phyloP scores from a whole-genome alignment of 108 stramenopile species.

The Ochromonas danica region DNA sequence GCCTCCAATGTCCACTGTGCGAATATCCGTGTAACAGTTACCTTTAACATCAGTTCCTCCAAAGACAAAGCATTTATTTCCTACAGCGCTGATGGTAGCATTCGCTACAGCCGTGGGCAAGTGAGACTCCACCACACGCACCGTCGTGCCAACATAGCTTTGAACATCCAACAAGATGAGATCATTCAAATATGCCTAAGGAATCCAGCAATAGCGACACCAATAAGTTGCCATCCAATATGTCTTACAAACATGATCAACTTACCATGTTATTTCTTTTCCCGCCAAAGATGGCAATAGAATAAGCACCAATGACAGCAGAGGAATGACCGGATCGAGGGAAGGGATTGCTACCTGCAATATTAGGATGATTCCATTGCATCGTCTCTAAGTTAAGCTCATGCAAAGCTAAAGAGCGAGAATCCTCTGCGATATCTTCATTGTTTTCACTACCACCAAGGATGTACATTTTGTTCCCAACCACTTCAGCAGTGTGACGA shows the following conservation, averaged over 20 bases:
- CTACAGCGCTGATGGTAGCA: not conserved
- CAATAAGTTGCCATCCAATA: no score
- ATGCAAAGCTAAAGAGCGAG: not conserved
- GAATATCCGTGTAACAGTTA: slow-evolving; percentile 4
- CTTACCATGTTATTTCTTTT: not conserved
- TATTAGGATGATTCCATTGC: slow-evolving; percentile 22
- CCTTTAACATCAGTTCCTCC: slow-evolving; percentile 30
- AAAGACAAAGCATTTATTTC: slow-evolving; percentile 30
- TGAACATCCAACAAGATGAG: slow-evolving; percentile 3
- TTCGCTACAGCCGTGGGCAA: slow-evolving; percentile 26
- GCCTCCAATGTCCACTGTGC: slow-evolving; percentile 4
- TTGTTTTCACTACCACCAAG: slow-evolving; percentile 26
- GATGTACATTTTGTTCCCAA: slow-evolving; percentile 19
- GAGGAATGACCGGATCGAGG: slow-evolving; percentile 26
- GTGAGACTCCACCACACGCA: slow-evolving; percentile 5
- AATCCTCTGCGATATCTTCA: slow-evolving; percentile 19
- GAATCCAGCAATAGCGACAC: not conserved
- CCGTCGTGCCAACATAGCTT: not conserved
- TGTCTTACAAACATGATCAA: no score
- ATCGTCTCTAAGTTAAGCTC: not conserved
- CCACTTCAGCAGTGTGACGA: slow-evolving; percentile 23
- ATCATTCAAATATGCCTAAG: slow-evolving; percentile 23
- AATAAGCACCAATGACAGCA: slow-evolving; percentile 28
- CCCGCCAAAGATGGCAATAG: slow-evolving; percentile 29
- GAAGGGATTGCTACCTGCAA: slow-evolving; percentile 25